These are phyloP conservation scores for Schwanniomyces occidentalis DNA, from an alignment of 805 yeast genomes.

Conservation along the genomic window DNA sequence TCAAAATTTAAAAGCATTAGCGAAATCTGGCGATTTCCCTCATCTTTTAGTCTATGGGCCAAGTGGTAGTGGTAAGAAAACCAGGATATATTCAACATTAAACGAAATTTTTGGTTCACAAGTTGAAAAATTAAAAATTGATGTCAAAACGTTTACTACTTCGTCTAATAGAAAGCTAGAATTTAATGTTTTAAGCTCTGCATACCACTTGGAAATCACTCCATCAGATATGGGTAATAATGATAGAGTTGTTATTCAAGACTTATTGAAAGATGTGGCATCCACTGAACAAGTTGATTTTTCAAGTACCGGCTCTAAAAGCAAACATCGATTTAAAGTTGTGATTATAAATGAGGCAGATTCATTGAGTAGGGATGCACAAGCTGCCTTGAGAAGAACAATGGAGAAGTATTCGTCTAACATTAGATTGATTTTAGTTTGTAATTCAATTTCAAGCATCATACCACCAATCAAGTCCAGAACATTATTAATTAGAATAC, in stretches of 20 bases:
- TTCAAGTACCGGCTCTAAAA: constrained; percentile 43
- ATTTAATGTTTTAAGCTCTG: constrained; percentile 88
- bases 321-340: constrained; percentile 63
- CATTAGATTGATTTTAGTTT: constrained; percentile 78
- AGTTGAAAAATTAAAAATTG: constrained; percentile 79
- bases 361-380: constrained; percentile 86
- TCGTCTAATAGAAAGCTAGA: constrained; percentile 77
- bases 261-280: constrained; percentile 88
- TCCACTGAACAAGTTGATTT: constrained; percentile 95
- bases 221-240: constrained; percentile 97
- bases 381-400: constrained; percentile 91
- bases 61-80: constrained; percentile 95
- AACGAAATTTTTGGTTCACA: constrained; percentile 80
- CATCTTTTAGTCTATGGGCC: constrained; percentile 94
- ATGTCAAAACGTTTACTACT: constrained; percentile 80
- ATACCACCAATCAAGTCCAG: constrained; percentile 94
- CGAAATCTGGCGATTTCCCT: constrained; percentile 82
- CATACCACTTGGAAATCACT: constrained; percentile 89
- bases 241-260: constrained; percentile 94
- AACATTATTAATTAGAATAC: constrained; percentile 81
- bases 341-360: constrained; percentile 93
- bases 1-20: constrained; percentile 57
- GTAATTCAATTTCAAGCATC: constrained; percentile 88
- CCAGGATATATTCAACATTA: constrained; percentile 80
- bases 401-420: constrained; percentile 94